phyloP scores from a whole-genome alignment of 2,329 filamentous ascomycete genomes.

The Lasiodiplodia sp. region DNA sequence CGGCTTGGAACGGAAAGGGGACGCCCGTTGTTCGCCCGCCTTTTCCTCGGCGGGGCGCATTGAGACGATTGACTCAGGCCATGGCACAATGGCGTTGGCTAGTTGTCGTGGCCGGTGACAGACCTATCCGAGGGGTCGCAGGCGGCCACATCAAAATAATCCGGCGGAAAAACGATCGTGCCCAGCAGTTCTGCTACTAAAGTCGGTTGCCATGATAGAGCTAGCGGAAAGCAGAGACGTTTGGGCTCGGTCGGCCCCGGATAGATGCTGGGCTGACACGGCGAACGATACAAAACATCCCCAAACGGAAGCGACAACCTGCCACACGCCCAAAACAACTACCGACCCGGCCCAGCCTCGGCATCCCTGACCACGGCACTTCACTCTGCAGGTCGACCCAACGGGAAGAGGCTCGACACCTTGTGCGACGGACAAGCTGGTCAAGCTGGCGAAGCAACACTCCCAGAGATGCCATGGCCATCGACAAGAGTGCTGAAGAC shows the following conservation, averaged over 20 bases:
- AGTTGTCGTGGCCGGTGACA: slow-evolving; percentile 1
- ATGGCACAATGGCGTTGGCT: not conserved
- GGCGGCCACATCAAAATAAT: not conserved
- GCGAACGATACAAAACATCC: not conserved
- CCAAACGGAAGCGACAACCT: too few species aligned
- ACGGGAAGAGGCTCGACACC: not conserved
- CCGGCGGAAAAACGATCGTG: not conserved
- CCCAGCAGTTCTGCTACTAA: not conserved
- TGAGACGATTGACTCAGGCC: not conserved
- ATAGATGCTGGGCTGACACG: not conserved
- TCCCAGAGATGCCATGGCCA: not conserved
- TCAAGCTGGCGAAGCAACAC: not conserved
- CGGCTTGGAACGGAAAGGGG: slow-evolving; percentile 4
- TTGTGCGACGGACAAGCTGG: not conserved
- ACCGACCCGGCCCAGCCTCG: not conserved
- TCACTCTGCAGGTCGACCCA: not conserved
- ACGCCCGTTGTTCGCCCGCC: not conserved
- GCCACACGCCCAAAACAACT: not conserved
- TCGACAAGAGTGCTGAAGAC: not conserved
- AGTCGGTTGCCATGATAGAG: not conserved
- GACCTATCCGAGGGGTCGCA: not conserved
- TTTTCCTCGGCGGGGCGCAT: slow-evolving; percentile 21
- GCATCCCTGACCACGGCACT: not conserved
- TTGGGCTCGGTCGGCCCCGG: not conserved
- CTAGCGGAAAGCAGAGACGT: not conserved